Conservation (phyloP, 805 yeast species). For the Cyberlindnera suaveolens region DNA sequence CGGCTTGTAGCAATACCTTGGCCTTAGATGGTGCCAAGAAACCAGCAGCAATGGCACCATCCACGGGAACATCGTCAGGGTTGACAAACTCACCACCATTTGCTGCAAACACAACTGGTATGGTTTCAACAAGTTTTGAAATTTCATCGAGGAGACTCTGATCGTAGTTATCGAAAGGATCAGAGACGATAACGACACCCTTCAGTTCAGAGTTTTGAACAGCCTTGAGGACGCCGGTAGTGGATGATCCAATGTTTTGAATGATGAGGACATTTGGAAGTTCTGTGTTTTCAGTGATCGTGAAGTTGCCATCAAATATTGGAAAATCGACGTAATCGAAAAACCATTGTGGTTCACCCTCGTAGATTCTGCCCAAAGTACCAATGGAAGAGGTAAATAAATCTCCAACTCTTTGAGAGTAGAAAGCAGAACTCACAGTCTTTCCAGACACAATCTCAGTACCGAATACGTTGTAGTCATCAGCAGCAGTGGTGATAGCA, state of each 20-base stretch:
- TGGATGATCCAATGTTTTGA: slow-evolving; percentile 40
- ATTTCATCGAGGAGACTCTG: slow-evolving; percentile 26
- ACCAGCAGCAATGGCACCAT: slow-evolving; percentile 40
- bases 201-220: slow-evolving; percentile 27
- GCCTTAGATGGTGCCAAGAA: slow-evolving; percentile 47
- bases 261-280: slow-evolving; percentile 35
- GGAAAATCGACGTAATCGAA: slow-evolving; percentile 7
- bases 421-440: slow-evolving; percentile 40
- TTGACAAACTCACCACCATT: slow-evolving; percentile 16
- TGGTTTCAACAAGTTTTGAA: slow-evolving; percentile 25
- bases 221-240: slow-evolving; percentile 30
- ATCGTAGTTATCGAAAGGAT: slow-evolving; percentile 39
- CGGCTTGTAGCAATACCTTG: slow-evolving; percentile 42
- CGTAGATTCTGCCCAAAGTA: slow-evolving; percentile 41
- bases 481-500: slow-evolving; percentile 41
- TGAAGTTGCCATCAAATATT: slow-evolving; percentile 7
- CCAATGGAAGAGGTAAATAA: slow-evolving; percentile 34
- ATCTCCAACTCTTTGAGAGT: slow-evolving; percentile 43
- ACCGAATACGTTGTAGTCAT: slow-evolving; percentile 31
- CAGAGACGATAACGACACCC: slow-evolving; percentile 46
- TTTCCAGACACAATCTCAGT: slow-evolving; percentile 42
- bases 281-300: slow-evolving; percentile 7
- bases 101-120: slow-evolving; percentile 42
- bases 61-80: slow-evolving; percentile 5
- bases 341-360: slow-evolving; percentile 38